These are phyloP conservation scores for Achlya hypogyna DNA, from an alignment of 352 stramenopile genomes.

Conservation along the genomic window DNA sequence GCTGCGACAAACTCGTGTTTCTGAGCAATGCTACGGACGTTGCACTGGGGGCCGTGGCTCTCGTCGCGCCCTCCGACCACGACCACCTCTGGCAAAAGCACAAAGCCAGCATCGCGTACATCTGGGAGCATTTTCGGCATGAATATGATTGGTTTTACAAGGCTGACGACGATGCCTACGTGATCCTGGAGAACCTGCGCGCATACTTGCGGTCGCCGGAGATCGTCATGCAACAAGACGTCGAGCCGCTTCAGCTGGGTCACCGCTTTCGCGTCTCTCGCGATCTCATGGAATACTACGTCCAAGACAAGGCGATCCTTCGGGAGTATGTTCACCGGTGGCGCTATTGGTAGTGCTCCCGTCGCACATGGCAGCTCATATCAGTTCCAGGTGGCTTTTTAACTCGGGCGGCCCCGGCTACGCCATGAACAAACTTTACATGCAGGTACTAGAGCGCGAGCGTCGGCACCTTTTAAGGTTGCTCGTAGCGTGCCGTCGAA, in stretches of 20 bases:
- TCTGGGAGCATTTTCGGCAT: constrained; percentile 18
- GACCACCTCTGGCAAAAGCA: constrained; percentile 21
- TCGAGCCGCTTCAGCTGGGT: constrained; percentile 21
- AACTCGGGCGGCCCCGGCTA: constrained; percentile 72
- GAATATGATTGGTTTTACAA: constrained; percentile 24
- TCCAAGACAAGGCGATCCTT: constrained; percentile 52
- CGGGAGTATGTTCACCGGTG: constrained; percentile 42
- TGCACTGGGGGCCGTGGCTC: background rate
- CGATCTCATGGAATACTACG: constrained; percentile 65
- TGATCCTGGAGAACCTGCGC: constrained; percentile 21
- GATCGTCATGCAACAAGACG: constrained; percentile 19
- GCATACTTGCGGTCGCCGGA: constrained; percentile 18
- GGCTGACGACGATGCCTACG: constrained; percentile 21
- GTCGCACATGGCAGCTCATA: background rate
- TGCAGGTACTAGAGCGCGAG: no score
- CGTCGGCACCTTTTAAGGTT: no score
- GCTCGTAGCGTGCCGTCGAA: constrained; percentile 21
- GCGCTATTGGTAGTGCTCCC: constrained; percentile 23
- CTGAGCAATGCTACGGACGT: constrained; percentile 19
- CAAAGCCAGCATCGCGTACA: constrained; percentile 17
- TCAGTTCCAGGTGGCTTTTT: constrained; percentile 44
- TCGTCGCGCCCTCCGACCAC: constrained; percentile 13
- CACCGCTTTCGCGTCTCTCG: constrained; percentile 70
- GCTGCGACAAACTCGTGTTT: constrained; percentile 20
- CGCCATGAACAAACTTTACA: constrained; percentile 65